Evolutionary conservation across 345 rosid genomes (phyloP), one percentile per base, ranked within the genome.

Genomic region (Citrus reticulata): DNA sequence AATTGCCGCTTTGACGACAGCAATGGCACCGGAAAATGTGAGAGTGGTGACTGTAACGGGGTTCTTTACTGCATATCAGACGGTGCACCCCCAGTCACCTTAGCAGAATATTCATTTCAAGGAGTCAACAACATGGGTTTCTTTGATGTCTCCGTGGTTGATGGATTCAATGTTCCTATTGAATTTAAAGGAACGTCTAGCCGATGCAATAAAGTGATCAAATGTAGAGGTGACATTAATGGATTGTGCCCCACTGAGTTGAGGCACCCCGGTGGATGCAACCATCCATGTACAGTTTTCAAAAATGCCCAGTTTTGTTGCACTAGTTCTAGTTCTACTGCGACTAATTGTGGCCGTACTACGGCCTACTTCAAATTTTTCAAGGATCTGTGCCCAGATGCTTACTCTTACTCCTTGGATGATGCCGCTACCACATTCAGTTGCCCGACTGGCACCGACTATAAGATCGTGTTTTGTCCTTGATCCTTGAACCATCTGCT

Each of bases 401-500:
- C 87, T 2, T 86, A 82, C 57, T 80, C 86, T 78, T 89, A 87
- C 40, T 83, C 87, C 7, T 69, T 77, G 2, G 91, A 88, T 72
- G 89, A 86, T 40, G 86, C 87, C 0, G 19, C 83, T 0, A 86
- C 88, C 70, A 73, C 81, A 8, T 88, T 86, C 35, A 85, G 85
- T 72, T 88, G 89, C 67, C 54, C 80, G 11, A 57, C 14, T 20
- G 87, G 87, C 3, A 72, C 86, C 11, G 76, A 83, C 62, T 88
- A 88, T 65, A 83, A 83, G 49, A 85, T 88, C 24, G 80, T 86
- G n/a, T 88, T 88, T 72, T 88, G 91, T 70, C 85, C 91, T n/a
- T 68, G 22, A 34, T 42, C 49, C 49, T 42, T 10, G 49, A 42
- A 42, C 14, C 49, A 42, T 10, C 4, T 40, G 49, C 49, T 40